These are phyloP conservation scores for Xylaria bambusicola DNA, from an alignment of 495 filamentous ascomycete species.

Conservation along the genomic window DNA sequence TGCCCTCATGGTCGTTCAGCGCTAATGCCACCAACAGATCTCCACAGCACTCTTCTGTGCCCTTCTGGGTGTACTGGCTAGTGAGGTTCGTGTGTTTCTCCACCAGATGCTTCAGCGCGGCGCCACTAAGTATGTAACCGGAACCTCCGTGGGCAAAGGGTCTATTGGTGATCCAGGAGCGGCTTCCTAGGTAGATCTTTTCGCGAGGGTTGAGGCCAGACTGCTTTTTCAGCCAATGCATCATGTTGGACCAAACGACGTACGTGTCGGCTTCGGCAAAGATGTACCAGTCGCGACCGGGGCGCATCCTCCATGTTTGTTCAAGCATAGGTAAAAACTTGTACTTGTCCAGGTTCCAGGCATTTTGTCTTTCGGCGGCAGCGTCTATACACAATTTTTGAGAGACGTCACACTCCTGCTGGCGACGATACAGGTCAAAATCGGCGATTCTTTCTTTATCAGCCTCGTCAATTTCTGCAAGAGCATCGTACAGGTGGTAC, in stretches of 20 bases:
- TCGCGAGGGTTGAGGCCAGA: slow-evolving; percentile 46
- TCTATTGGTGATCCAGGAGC: slow-evolving; percentile 41
- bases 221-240: slow-evolving; percentile 52
- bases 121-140: slow-evolving; percentile 52
- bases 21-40: slow-evolving; percentile 50
- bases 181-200: slow-evolving; percentile 56
- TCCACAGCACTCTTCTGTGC: slow-evolving; percentile 49
- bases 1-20: slow-evolving; percentile 39
- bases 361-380: slow-evolving; percentile 36
- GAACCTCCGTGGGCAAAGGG: slow-evolving; percentile 54
- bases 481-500: slow-evolving; percentile 50
- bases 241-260: slow-evolving; percentile 62
- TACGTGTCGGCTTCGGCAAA: slow-evolving; percentile 73
- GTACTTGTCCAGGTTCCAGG: slow-evolving; percentile 70
- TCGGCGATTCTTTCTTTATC: slow-evolving; percentile 38
- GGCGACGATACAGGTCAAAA: slow-evolving; percentile 50
- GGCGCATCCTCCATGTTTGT: slow-evolving; percentile 51
- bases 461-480: slow-evolving; percentile 44
- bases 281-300: slow-evolving; percentile 64
- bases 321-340: slow-evolving; percentile 70
- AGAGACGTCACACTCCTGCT: slow-evolving; percentile 39
- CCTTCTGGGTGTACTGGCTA: slow-evolving; percentile 40
- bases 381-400: slow-evolving; percentile 37
- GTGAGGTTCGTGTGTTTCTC: slow-evolving; percentile 33
- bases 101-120: slow-evolving; percentile 41